These are phyloP conservation scores for Stephanodiscus triporus DNA, from an alignment of 108 stramenopile species.

Conservation along the genomic window DNA sequence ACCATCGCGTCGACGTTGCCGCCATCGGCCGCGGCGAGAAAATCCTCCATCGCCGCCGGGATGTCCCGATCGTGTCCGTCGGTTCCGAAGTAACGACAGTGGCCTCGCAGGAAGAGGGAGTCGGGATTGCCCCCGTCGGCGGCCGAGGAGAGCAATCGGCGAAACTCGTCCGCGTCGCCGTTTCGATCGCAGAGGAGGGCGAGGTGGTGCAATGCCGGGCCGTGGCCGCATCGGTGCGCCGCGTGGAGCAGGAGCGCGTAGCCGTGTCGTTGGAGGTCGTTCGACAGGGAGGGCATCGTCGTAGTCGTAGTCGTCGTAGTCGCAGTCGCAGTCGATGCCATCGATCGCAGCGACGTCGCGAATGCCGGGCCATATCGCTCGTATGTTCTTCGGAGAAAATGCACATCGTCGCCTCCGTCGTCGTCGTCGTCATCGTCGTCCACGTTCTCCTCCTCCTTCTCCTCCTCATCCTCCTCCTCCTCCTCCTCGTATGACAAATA, in stretches of 20 bases:
- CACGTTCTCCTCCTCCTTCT: conserved; percentile 18
- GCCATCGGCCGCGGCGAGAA: conserved; percentile 62
- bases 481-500: conserved; percentile 44
- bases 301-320: neutral
- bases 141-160: conserved; percentile 49
- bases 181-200: conserved; percentile 62
- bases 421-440: neutral
- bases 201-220: conserved; percentile 77
- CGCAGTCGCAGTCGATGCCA: neutral
- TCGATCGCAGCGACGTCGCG: neutral
- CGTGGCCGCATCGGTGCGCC: conserved; percentile 57
- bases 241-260: conserved; percentile 54
- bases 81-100: conserved; percentile 64
- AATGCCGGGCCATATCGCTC: neutral
- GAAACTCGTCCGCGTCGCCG: conserved; percentile 56
- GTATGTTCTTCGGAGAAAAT: conserved; percentile 18
- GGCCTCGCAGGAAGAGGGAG: conserved; percentile 70
- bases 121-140: conserved; percentile 63
- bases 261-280: conserved; percentile 25
- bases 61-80: conserved; percentile 65
- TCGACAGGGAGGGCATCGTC: neutral
- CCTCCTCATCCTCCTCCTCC: conserved; percentile 18
- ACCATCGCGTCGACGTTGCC: conserved; percentile 82
- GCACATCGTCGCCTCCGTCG: neutral
- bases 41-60: conserved; percentile 60